Evolutionary conservation across 805 yeast species (phyloP).

Genomic region (Kluyveromyces wickerhamii): DNA sequence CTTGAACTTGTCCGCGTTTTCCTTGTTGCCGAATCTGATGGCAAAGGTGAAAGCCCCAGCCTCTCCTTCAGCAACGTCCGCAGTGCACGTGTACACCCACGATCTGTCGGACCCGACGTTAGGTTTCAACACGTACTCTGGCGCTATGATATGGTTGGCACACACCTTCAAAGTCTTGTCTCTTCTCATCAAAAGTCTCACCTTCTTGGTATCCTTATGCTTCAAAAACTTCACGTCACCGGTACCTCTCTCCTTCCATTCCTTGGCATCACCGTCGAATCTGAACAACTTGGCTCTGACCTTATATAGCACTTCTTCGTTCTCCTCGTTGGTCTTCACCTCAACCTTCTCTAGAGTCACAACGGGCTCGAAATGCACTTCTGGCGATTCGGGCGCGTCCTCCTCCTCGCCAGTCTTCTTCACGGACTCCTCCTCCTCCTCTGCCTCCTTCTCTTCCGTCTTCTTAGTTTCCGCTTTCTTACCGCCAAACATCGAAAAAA

Average conservation of each 20-base stretch:
- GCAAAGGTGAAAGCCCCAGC: conserved; percentile 96
- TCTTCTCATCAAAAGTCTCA: conserved; percentile 95
- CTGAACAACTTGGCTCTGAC: conserved; percentile 93
- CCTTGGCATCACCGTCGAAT: conserved; percentile 74
- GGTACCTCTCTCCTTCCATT: conserved; percentile 99
- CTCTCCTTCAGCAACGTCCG: conserved; percentile 90
- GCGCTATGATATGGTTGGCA: conserved; percentile 86
- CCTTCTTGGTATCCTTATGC: conserved; percentile 75
- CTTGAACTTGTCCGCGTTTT: conserved; percentile 92
- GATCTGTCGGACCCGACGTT: conserved; percentile 97
- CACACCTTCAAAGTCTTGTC: conserved; percentile 97
- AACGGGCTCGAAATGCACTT: conserved; percentile 91
- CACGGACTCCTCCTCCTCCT: conserved; percentile 20
- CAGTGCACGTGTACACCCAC: conserved; percentile 94
- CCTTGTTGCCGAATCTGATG: conserved; percentile 86
- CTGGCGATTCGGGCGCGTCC: conserved; percentile 35
- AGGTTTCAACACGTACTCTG: conserved; percentile 78
- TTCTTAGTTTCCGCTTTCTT: conserved; percentile 59
- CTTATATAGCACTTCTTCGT: conserved; percentile 75
- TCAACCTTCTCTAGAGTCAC: conserved; percentile 94
- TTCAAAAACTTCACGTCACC: conserved; percentile 95
- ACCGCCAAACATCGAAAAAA: conserved; percentile 94
- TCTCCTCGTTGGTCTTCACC: conserved; percentile 90
- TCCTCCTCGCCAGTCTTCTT: conserved; percentile 29
- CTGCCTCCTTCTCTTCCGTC: conserved; percentile 29